These are phyloP conservation scores for Candida frijolesensis DNA, from an alignment of 1,139 yeast species.

Conservation along the genomic window DNA sequence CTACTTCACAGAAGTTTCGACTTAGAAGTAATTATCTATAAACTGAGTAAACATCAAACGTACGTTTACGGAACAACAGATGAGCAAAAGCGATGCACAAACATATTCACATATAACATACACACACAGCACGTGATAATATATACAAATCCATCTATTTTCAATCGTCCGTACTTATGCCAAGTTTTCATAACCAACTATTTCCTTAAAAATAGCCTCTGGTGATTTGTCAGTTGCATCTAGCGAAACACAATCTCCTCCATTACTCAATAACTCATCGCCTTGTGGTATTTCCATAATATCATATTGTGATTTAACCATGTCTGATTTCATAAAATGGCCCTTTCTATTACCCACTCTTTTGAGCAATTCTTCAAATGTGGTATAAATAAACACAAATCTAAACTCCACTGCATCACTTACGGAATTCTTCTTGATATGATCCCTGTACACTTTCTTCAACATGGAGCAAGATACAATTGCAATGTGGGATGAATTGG, in stretches of 20 bases:
- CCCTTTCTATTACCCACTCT: constrained; percentile 65
- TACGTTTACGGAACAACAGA: too few species aligned
- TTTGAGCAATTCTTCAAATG: constrained; percentile 57
- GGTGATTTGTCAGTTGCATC: constrained; percentile 47
- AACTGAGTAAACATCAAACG: too few species aligned
- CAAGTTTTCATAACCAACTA: constrained; percentile 7
- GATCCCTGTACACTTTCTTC: constrained; percentile 70
- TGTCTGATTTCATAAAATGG: constrained; percentile 84
- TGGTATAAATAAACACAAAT: constrained; percentile 69
- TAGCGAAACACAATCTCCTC: constrained; percentile 39
- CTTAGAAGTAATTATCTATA: too few species aligned
- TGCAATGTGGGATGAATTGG: constrained; percentile 28
- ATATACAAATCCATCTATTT: not conserved
- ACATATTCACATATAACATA: not conserved
- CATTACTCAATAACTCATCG: constrained; percentile 37
- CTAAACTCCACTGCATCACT: constrained; percentile 44
- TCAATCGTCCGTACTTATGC: not conserved
- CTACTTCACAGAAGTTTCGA: too few species aligned
- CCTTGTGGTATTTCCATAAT: constrained; percentile 70
- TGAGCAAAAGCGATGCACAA: not conserved
- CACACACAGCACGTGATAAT: not conserved
- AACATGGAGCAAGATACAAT: constrained; percentile 86
- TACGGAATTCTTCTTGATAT: constrained; percentile 37
- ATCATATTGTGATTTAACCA: constrained; percentile 78
- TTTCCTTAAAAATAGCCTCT: constrained; percentile 28